Evolutionary conservation across 2,329 filamentous ascomycete species (phyloP), one percentile per base, ranked within the genome.

Genomic region (Neopestalotiopsis sp.): DNA sequence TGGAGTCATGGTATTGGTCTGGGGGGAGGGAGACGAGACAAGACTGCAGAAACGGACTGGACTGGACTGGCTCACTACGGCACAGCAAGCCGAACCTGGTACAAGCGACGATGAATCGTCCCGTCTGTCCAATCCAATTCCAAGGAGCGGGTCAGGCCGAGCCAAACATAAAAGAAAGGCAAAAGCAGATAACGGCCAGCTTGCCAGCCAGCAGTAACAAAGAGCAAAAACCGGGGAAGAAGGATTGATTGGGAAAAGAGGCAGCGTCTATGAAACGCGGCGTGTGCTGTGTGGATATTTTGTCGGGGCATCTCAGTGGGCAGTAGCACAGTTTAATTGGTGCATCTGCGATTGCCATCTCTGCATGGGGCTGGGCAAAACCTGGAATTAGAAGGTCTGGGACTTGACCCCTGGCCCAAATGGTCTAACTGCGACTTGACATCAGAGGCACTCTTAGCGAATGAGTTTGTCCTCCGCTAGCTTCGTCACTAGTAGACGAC

Each of bases 391-490:
- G 42, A 28, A 52, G 59, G 66, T 61, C 20, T 38, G 34, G 40
- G n/a, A 56, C 30, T 14, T n/a, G 24, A 14, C 45, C 49, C 32
- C 12, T 49, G 64, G 12, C 45, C 12, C 24, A 28, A 7, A 30
- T 32, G 45, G 12, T 49, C 56, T 45, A 49, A 14, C 59, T 65
- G 65, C 65, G 49, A 45, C 65, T 63, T 67, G 66, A 67, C 66
- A 67, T 67, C 66, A 67, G 66, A 67, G 58, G 57, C 66, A 38
- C 57, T 28, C 9, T 56, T 67, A 63, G 66, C 65, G 65, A 59
- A 59, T 59, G 49, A 60, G 58, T 40, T 30, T 40, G n/a, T 32
- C 20, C 32, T 28, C 40, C 40, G 40, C 66, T 67, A 67, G 66
- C 57, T 28, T 59, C 32, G n/a, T 34, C 34, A 62, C 28, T 40